Percentiles rank a stretch among this genome's conserved stretches.
These are phyloP conservation scores for Adansonia digitata DNA, from an alignment of 345 rosid genomes.

Conservation along the genomic window DNA sequence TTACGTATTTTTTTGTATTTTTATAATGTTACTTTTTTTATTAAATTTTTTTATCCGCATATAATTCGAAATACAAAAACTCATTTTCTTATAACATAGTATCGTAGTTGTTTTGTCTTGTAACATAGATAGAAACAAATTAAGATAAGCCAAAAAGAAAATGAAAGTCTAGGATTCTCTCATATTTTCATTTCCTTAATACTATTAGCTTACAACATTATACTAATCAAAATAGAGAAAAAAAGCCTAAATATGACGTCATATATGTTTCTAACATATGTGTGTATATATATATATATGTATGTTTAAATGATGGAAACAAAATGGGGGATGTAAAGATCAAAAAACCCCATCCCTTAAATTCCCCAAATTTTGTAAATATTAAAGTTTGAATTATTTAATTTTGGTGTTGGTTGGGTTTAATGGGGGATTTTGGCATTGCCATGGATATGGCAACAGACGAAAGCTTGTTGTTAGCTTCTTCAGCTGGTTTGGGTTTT, in stretches of 20 bases:
- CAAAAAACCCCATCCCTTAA: constrained; percentile 19
- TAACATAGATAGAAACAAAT: background rate
- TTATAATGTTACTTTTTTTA: too few species aligned
- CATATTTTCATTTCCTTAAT: background rate
- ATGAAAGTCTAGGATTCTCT: constrained; percentile 1
- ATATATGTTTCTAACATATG: background rate
- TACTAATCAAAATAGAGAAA: background rate
- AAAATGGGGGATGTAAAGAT: constrained; percentile 20
- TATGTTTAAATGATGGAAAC: background rate
- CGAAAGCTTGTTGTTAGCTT: constrained; percentile 29
- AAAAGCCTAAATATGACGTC: background rate
- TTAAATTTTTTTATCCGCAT: too few species aligned
- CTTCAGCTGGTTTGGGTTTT: too few species aligned
- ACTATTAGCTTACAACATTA: background rate
- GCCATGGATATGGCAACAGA: constrained; percentile 34
- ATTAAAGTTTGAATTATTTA: constrained; percentile 12
- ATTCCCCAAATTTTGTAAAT: background rate
- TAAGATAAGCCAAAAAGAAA: background rate
- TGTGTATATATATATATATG: too few species aligned
- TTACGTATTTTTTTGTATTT: too few species aligned
- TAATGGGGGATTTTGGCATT: constrained; percentile 25
- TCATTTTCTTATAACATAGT: too few species aligned
- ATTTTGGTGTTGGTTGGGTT: constrained; percentile 23
- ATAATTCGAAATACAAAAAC: too few species aligned
- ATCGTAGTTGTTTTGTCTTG: too few species aligned